Evolutionary conservation across 805 yeast genomes (phyloP).

Genomic region (Hagleromyces aurorensis): DNA sequence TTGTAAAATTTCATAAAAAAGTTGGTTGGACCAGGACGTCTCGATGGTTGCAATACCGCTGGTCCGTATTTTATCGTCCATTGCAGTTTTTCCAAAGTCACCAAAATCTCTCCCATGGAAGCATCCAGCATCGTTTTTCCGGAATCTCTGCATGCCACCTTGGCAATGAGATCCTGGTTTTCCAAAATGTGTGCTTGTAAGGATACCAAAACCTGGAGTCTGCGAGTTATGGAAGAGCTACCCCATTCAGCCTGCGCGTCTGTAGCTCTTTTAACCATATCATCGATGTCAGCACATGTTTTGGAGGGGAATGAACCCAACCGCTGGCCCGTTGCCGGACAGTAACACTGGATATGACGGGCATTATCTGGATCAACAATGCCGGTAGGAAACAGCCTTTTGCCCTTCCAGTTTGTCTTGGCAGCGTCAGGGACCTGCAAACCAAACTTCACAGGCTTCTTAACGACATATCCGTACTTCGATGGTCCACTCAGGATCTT

Average conservation of each 20-base stretch:
- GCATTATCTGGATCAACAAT: slow-evolving; percentile 57
- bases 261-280: slow-evolving; percentile 38
- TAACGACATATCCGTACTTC: slow-evolving; percentile 2
- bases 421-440: slow-evolving; percentile 24
- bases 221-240: slow-evolving; percentile 46
- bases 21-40: slow-evolving; percentile 82
- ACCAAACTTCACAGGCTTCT: slow-evolving; percentile 16
- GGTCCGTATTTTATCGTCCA: slow-evolving; percentile 89
- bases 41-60: slow-evolving; percentile 55
- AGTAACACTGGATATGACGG: slow-evolving; percentile 65
- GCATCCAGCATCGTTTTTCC: slow-evolving; percentile 97
- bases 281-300: slow-evolving; percentile 64
- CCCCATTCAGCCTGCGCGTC: slow-evolving; percentile 31
- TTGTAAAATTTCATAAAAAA: slow-evolving; percentile 74
- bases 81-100: slow-evolving; percentile 82
- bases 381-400: slow-evolving; percentile 57
- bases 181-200: slow-evolving; percentile 62
- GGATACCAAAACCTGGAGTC: slow-evolving; percentile 65
- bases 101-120: slow-evolving; percentile 92
- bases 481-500: slow-evolving; percentile 13
- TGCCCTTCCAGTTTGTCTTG: slow-evolving; percentile 71
- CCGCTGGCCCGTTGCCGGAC: slow-evolving; percentile 94
- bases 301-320: slow-evolving; percentile 66
- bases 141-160: slow-evolving; percentile 92
- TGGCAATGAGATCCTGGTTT: slow-evolving; percentile 79